Evolutionary conservation across 352 stramenopile species (phyloP).

Genomic region (Globisporangium sylvaticum): DNA sequence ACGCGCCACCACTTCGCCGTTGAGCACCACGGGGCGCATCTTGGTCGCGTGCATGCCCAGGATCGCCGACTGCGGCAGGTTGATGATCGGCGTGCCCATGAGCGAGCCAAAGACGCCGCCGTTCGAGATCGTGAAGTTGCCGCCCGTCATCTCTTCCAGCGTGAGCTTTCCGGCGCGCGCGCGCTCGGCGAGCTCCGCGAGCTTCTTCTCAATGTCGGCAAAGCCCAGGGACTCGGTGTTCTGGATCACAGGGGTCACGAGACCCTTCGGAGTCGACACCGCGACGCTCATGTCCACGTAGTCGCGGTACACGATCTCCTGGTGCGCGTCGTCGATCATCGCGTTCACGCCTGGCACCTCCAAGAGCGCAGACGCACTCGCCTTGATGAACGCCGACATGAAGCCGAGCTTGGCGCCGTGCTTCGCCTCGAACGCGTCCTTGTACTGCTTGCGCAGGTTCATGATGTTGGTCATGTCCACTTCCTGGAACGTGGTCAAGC

Average conservation of each 20-base stretch:
- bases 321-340: conserved; percentile 96
- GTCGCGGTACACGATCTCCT: conserved; percentile 99
- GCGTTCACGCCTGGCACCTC: conserved; percentile 96
- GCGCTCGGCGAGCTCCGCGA: conserved; percentile 90
- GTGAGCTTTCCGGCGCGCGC: conserved; percentile 73
- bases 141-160: conserved; percentile 92
- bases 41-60: conserved; percentile 99
- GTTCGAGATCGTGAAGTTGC: conserved; percentile 99
- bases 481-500: conserved; percentile 99
- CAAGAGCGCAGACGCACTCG: conserved; percentile 88
- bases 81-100: conserved; percentile 99
- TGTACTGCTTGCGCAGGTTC: conserved; percentile 91
- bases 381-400: conserved; percentile 99
- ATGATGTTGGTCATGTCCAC: conserved; percentile 98
- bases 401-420: conserved; percentile 99
- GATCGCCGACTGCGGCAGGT: conserved; percentile 97
- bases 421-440: conserved; percentile 96
- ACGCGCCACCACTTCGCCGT: conserved; percentile 93
- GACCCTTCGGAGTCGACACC: conserved; percentile 93
- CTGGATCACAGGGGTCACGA: conserved; percentile 98
- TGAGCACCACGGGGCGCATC: conserved; percentile 93
- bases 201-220: conserved; percentile 96
- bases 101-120: conserved; percentile 97
- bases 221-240: conserved; percentile 98
- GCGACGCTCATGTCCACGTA: conserved; percentile 98